Evolutionary conservation across 1,284 basidiomycete species (phyloP).

Genomic region (Irpex sp.): DNA sequence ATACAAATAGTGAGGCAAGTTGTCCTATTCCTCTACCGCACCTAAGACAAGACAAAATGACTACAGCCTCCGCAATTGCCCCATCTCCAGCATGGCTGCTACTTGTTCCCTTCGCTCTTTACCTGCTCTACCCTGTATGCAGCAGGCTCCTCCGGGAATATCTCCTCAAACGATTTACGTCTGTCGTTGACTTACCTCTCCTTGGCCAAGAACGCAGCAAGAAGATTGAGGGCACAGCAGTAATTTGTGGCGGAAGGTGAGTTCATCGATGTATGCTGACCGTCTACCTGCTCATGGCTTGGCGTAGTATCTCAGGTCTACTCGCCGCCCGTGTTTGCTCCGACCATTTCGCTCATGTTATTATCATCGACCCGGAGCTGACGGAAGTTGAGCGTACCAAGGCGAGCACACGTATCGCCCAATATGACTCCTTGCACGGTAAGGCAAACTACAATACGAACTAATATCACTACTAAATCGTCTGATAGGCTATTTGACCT

Average conservation of each 20-base stretch:
- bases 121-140: not conserved
- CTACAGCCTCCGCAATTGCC: not conserved
- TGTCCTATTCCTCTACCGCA: not conserved
- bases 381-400: slow-evolving; percentile 10
- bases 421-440: slow-evolving; percentile 15
- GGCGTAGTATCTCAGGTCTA: slow-evolving; percentile 10
- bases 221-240: slow-evolving; percentile 13
- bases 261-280: no score
- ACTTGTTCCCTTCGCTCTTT: not conserved
- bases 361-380: slow-evolving; percentile 13
- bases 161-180: slow-evolving; percentile 7
- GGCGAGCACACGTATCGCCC: slow-evolving; percentile 13
- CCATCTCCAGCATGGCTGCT: not conserved
- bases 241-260: slow-evolving; percentile 14
- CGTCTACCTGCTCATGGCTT: not conserved
- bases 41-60: not conserved
- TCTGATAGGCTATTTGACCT: slow-evolving; percentile 10
- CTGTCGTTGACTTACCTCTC: slow-evolving; percentile 10
- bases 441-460: not conserved
- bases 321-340: slow-evolving; percentile 14
- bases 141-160: slow-evolving; percentile 2
- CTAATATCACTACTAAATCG: not conserved
- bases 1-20: not conserved
- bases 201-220: slow-evolving; percentile 5
- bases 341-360: slow-evolving; percentile 12